Percentiles rank a stretch among this genome's conserved stretches.
Conservation (phyloP, 202 grass and related monocot genomes). For the Sporobolus alterniflorus region DNA sequence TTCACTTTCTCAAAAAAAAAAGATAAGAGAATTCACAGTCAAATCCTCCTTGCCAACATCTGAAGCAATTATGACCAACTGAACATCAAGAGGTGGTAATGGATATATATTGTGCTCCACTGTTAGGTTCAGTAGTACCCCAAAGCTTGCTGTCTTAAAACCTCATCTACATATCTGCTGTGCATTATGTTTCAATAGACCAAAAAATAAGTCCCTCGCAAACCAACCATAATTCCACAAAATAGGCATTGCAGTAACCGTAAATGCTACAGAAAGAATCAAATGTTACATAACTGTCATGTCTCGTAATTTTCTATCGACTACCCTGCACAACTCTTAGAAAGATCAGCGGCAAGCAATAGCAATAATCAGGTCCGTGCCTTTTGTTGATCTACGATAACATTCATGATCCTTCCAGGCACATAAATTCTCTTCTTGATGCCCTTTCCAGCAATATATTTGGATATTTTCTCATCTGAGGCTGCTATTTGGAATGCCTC, state of each 20-base stretch:
- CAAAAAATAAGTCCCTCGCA: background rate
- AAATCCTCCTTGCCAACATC: conserved; percentile 31
- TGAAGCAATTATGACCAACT: conserved; percentile 36
- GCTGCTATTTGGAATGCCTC: conserved; percentile 73
- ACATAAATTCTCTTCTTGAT: conserved; percentile 95
- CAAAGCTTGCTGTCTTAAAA: background rate
- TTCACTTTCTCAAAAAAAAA: too few species aligned
- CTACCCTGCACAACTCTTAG: background rate
- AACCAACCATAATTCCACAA: background rate
- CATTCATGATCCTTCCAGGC: conserved; percentile 92
- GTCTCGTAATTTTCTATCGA: conserved; percentile 12
- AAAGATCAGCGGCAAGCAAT: background rate
- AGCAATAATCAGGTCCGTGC: conserved; percentile 55
- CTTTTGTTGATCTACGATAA: conserved; percentile 90
- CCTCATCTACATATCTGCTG: background rate
- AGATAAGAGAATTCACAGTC: conserved; percentile 5
- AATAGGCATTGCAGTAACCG: background rate
- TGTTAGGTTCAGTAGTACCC: conserved; percentile 7
- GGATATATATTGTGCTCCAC: background rate
- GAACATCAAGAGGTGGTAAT: background rate
- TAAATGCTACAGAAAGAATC: conserved; percentile 25
- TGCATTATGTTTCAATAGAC: background rate
- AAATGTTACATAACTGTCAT: conserved; percentile 35
- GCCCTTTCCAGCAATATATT: conserved; percentile 70
- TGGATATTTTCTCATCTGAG: conserved; percentile 77